A percentile compares a stretch with the other conserved stretches of the same genome.
These are phyloP conservation scores for Macroventuria anomochaeta DNA, from an alignment of 2,329 filamentous ascomycete species.

Conservation along the genomic window DNA sequence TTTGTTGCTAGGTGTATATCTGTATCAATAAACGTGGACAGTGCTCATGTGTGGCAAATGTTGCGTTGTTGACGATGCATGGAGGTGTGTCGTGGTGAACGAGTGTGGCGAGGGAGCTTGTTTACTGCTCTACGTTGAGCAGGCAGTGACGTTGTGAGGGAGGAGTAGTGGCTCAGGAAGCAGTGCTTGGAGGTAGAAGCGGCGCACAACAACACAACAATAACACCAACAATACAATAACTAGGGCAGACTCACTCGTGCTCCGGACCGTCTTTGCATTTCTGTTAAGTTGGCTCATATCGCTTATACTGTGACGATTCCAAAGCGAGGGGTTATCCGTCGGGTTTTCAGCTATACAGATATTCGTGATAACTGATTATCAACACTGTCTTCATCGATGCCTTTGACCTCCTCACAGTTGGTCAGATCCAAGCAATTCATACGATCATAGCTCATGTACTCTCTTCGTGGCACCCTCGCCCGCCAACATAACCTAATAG, in stretches of 20 bases:
- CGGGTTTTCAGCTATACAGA: background rate
- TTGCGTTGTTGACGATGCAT: background rate
- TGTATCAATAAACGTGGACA: background rate
- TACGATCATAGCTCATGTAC: constrained; percentile 34
- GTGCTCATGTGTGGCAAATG: background rate
- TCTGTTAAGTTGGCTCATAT: too few species aligned
- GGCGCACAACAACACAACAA: too few species aligned
- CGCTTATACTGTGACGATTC: too few species aligned
- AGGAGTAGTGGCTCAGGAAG: background rate
- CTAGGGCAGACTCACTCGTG: too few species aligned
- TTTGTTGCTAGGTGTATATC: background rate
- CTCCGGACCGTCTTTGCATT: too few species aligned
- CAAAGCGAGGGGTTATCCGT: too few species aligned
- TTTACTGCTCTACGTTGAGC: background rate
- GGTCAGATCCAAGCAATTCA: constrained; percentile 28
- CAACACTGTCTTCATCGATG: background rate
- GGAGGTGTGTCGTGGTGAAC: background rate
- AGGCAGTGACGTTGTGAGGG: background rate
- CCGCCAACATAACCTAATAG: constrained; percentile 32
- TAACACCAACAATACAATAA: too few species aligned
- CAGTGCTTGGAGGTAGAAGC: too few species aligned
- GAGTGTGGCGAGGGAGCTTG: background rate
- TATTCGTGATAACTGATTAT: background rate
- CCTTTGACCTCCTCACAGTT: constrained; percentile 1
- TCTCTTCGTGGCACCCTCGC: constrained; percentile 24